Conservation (phyloP, 2,329 filamentous ascomycete species). For the Neonectria neomacrospora region DNA sequence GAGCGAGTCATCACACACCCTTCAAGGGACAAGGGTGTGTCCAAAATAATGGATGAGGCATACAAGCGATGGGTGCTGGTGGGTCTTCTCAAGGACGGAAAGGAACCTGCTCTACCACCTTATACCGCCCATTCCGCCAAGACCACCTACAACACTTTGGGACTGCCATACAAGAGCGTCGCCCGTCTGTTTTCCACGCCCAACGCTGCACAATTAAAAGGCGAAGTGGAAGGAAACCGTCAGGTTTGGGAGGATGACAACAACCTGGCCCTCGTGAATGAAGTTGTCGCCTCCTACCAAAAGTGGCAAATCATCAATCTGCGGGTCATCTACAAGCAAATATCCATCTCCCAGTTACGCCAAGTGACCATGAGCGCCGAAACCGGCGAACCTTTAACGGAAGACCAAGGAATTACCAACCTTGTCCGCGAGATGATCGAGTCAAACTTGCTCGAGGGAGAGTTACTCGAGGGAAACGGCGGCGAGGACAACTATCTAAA, state of each 20-base stretch:
- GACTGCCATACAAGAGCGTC: conserved; percentile 77
- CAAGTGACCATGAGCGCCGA: conserved; percentile 63
- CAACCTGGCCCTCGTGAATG: conserved; percentile 76
- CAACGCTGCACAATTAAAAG: conserved; percentile 67
- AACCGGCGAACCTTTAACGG: conserved; percentile 58
- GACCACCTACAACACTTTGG: conserved; percentile 67
- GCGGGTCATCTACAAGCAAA: conserved; percentile 74
- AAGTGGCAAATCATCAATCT: conserved; percentile 80
- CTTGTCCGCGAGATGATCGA: conserved; percentile 67
- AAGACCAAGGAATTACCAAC: conserved; percentile 55
- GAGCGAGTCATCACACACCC: conserved; percentile 76
- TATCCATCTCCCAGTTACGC: conserved; percentile 65
- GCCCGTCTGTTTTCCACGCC: conserved; percentile 73
- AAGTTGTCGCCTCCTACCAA: conserved; percentile 77
- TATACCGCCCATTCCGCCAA: conserved; percentile 64
- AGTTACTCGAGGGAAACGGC: conserved; percentile 58
- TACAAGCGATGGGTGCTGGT: conserved; percentile 93
- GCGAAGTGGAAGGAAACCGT: conserved; percentile 69
- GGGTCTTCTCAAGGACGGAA: conserved; percentile 76
- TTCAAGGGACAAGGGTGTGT: conserved; percentile 68
- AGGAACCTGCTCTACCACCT: conserved; percentile 63
- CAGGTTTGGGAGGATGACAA: conserved; percentile 75
- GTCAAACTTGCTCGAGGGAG: conserved; percentile 63
- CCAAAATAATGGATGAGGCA: conserved; percentile 85
- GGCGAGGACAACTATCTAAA: conserved; percentile 60